phyloP scores from a whole-genome alignment of 1,284 basidiomycete species.

The Hypsizygus ulmarius region DNA sequence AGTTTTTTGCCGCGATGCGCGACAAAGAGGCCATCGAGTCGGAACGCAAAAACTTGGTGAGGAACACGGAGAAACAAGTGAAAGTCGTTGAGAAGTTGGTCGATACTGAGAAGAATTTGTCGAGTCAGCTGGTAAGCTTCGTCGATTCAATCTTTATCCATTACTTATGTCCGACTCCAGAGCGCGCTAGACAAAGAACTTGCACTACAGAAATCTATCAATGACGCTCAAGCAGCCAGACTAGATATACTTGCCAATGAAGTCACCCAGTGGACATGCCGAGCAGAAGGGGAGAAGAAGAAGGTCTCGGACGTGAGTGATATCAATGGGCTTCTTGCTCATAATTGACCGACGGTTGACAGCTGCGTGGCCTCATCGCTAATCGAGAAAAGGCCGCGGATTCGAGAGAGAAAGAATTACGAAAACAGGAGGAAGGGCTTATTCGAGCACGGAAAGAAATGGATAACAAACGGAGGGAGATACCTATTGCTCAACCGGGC shows the following conservation, averaged over 20 bases:
- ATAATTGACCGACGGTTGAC: not conserved
- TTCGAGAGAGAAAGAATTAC: constrained; percentile 35
- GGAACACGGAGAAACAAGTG: constrained; percentile 71
- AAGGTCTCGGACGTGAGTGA: constrained; percentile 30
- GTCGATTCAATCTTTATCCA: not conserved
- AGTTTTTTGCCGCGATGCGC: constrained; percentile 89
- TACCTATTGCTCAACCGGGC: constrained; percentile 10
- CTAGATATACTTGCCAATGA: constrained; percentile 42
- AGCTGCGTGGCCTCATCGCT: constrained; percentile 22
- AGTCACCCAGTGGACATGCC: constrained; percentile 34
- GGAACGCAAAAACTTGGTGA: constrained; percentile 68
- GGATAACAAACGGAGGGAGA: constrained; percentile 51
- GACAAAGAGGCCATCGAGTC: constrained; percentile 82
- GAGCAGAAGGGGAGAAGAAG: constrained; percentile 38
- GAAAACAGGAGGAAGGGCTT: constrained; percentile 46
- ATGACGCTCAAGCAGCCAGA: constrained; percentile 24
- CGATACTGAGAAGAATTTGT: constrained; percentile 63
- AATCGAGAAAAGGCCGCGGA: constrained; percentile 34
- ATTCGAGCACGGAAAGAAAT: constrained; percentile 49
- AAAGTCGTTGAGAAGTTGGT: constrained; percentile 71
- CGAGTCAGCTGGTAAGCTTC: constrained; percentile 53
- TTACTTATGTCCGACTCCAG: constrained; percentile 32
- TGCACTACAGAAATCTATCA: constrained; percentile 31
- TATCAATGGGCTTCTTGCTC: not conserved
- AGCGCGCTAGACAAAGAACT: constrained; percentile 48